These are phyloP conservation scores for Trichoderma asperelloides DNA, from an alignment of 495 filamentous ascomycete species.

Conservation along the genomic window DNA sequence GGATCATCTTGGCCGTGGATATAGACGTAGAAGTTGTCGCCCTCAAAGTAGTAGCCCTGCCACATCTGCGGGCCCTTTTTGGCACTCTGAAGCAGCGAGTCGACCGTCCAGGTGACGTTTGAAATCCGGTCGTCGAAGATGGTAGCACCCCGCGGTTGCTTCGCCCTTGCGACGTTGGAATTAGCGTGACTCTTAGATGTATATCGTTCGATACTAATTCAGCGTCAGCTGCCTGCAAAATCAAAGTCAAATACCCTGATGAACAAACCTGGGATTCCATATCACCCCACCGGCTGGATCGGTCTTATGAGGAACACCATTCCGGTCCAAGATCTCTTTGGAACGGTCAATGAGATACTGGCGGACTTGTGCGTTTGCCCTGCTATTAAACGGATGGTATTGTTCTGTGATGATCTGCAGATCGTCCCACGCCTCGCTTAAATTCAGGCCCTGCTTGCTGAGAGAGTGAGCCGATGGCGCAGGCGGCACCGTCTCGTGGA, in stretches of 20 bases:
- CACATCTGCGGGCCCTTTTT: background rate
- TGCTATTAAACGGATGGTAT: conserved; percentile 85
- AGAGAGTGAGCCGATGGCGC: conserved; percentile 51
- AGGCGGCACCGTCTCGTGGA: conserved; percentile 66
- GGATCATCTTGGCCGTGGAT: conserved; percentile 73
- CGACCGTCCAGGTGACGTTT: conserved; percentile 55
- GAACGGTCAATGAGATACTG: conserved; percentile 68
- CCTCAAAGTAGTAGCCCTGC: conserved; percentile 73
- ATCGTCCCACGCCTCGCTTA: conserved; percentile 81
- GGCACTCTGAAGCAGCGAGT: conserved; percentile 14
- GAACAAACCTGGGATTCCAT: conserved; percentile 13
- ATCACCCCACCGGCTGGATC: background rate
- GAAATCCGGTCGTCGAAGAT: conserved; percentile 70
- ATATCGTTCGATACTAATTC: background rate
- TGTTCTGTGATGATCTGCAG: conserved; percentile 62
- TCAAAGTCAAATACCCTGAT: background rate
- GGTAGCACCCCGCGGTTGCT: background rate
- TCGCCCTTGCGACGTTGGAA: conserved; percentile 10
- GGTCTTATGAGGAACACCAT: conserved; percentile 29
- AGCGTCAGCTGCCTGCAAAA: background rate
- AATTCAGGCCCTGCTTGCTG: conserved; percentile 51
- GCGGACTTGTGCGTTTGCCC: conserved; percentile 68
- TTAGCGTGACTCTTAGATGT: conserved; percentile 8
- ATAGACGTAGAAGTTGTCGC: conserved; percentile 87
- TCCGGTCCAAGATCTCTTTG: conserved; percentile 53